phyloP scores from a whole-genome alignment of 306 rosid species.

The Malus fusca region DNA sequence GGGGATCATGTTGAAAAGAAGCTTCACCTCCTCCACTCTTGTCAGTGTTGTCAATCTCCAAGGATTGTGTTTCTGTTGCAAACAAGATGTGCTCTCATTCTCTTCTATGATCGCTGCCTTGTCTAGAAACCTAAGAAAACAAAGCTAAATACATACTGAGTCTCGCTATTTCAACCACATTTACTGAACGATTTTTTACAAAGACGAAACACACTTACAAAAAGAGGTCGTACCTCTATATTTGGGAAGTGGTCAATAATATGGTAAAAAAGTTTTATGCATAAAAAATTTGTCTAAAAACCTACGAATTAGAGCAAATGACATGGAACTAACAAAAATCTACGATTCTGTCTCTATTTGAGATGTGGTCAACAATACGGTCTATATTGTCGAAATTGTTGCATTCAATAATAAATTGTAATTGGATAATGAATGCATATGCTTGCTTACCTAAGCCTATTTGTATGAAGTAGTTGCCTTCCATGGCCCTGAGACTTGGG shows the following conservation, averaged over 20 bases:
- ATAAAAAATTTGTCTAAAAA: no score
- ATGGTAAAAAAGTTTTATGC: no score
- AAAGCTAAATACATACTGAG: neutral
- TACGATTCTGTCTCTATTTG: no score
- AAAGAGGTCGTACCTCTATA: no score
- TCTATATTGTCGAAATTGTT: neutral
- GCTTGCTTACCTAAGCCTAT: slow-evolving; percentile 50
- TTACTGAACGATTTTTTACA: neutral
- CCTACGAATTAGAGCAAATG: no score
- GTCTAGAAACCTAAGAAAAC: slow-evolving; percentile 60
- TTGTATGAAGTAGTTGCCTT: slow-evolving; percentile 64
- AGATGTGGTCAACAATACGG: no score
- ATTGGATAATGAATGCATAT: no score
- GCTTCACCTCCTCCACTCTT: slow-evolving; percentile 78
- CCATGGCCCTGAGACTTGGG: slow-evolving; percentile 25
- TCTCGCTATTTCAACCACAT: neutral
- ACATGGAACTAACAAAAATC: no score
- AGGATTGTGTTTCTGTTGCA: slow-evolving; percentile 36
- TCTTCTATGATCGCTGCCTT: slow-evolving; percentile 53
- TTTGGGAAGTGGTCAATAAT: no score
- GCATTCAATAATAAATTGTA: no score
- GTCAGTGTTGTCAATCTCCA: slow-evolving; percentile 68
- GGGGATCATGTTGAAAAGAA: slow-evolving; percentile 69
- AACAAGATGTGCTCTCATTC: slow-evolving; percentile 16
- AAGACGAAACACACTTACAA: no score